These are phyloP conservation scores for Pseudisothecium myosuroides DNA, from an alignment of 225 moss, liverwort and hornwort species.

Conservation along the genomic window DNA sequence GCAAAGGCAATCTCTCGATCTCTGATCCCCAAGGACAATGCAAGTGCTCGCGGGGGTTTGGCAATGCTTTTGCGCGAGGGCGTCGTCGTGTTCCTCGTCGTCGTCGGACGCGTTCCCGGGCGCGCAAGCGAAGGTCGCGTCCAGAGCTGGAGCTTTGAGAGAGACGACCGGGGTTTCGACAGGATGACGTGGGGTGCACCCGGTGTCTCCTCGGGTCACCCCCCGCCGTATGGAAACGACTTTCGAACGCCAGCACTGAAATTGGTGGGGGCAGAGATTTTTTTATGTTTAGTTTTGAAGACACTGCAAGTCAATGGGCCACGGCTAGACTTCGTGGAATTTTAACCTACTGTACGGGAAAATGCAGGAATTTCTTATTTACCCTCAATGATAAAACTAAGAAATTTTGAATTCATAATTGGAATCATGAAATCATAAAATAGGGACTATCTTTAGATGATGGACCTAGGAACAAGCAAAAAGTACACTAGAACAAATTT, in stretches of 20 bases:
- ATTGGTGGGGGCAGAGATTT: neutral
- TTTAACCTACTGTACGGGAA: neutral
- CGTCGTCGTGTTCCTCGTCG: neutral
- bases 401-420: no score
- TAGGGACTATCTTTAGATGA: no score
- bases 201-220: neutral
- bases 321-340: neutral
- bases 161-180: conserved; percentile 14
- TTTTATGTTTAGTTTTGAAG: neutral
- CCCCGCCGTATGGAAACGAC: neutral
- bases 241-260: neutral
- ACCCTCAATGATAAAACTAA: neutral
- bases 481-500: accelerated
- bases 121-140: neutral
- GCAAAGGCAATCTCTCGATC: neutral
- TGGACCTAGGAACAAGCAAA: neutral
- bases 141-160: neutral
- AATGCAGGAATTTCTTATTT: neutral
- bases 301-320: neutral
- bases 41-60: neutral
- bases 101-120: neutral
- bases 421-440: neutral
- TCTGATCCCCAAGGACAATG: neutral
- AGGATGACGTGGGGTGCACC: neutral
- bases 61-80: neutral